Percentiles rank a stretch among this genome's conserved stretches.
These are phyloP conservation scores for Pleurotus tuber-regium DNA, from an alignment of 768 basidiomycete genomes.

Conservation along the genomic window DNA sequence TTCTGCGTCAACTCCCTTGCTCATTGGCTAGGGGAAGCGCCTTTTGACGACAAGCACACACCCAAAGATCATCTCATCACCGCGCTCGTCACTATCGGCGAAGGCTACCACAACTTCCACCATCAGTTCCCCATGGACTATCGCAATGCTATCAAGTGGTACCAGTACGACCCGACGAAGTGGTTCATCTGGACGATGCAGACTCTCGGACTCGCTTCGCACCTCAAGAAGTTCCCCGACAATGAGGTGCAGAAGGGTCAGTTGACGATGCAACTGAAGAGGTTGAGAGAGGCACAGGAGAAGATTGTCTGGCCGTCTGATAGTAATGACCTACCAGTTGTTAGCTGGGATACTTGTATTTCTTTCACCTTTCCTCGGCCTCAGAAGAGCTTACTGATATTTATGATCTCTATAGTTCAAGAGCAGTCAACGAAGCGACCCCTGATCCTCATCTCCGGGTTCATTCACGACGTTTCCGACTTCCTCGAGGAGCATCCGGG, in stretches of 20 bases:
- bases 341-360: constrained; percentile 86
- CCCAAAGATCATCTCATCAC: constrained; percentile 89
- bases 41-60: constrained; percentile 81
- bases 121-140: constrained; percentile 98
- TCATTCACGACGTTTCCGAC: constrained; percentile 84
- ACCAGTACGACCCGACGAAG: constrained; percentile 90
- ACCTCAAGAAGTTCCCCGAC: constrained; percentile 64
- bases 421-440: constrained; percentile 78
- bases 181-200: constrained; percentile 79
- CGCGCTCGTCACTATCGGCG: constrained; percentile 87
- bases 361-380: constrained; percentile 11
- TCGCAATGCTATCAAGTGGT: constrained; percentile 93
- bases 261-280: constrained; percentile 92
- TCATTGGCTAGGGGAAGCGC: constrained; percentile 89
- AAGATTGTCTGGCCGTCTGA: constrained; percentile 77
- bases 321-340: constrained; percentile 71
- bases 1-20: constrained; percentile 97
- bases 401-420: constrained; percentile 50
- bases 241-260: constrained; percentile 81
- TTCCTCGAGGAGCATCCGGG: constrained; percentile 94
- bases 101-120: constrained; percentile 99
- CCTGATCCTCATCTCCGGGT: constrained; percentile 83
- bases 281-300: constrained; percentile 76
- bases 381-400: constrained; percentile 6
- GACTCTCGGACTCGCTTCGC: constrained; percentile 62